Conservation (phyloP, 257 asterid genomes). For the Leonotis leonurus region DNA sequence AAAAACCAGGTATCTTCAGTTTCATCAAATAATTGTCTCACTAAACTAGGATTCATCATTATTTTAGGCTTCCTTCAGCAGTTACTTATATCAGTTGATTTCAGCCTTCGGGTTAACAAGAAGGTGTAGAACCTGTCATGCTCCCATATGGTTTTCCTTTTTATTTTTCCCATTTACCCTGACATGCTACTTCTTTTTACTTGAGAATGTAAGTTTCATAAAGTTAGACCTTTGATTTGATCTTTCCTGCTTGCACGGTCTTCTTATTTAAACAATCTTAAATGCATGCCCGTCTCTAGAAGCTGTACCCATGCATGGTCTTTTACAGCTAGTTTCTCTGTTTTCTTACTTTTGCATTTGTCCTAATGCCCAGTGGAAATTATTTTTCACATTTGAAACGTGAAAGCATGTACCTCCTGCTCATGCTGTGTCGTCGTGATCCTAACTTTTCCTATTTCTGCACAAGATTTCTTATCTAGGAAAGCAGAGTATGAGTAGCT, state of each 20-base stretch:
- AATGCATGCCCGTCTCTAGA: neutral
- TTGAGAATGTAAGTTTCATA: neutral
- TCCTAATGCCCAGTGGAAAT: slow-evolving; percentile 9
- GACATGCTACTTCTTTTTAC: neutral
- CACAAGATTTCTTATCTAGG: neutral
- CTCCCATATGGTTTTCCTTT: neutral
- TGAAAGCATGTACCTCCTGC: neutral
- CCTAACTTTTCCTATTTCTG: neutral
- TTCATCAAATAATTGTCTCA: no score
- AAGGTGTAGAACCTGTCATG: neutral
- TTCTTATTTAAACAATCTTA: slow-evolving; percentile 3
- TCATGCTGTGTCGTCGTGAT: neutral
- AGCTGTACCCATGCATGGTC: slow-evolving; percentile 5
- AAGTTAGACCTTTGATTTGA: slow-evolving; percentile 9
- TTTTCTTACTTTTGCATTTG: slow-evolving; percentile 2
- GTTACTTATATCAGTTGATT: no score
- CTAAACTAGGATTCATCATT: neutral
- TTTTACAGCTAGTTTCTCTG: slow-evolving; percentile 7
- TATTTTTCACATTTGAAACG: neutral
- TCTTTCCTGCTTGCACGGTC: slow-evolving; percentile 15
- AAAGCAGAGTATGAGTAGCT: neutral
- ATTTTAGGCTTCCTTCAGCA: slow-evolving; percentile 3
- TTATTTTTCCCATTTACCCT: neutral
- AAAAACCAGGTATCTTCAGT: no score
- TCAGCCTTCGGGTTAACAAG: neutral